Conservation (phyloP, 768 basidiomycete genomes). For the Lactarius vividus region DNA sequence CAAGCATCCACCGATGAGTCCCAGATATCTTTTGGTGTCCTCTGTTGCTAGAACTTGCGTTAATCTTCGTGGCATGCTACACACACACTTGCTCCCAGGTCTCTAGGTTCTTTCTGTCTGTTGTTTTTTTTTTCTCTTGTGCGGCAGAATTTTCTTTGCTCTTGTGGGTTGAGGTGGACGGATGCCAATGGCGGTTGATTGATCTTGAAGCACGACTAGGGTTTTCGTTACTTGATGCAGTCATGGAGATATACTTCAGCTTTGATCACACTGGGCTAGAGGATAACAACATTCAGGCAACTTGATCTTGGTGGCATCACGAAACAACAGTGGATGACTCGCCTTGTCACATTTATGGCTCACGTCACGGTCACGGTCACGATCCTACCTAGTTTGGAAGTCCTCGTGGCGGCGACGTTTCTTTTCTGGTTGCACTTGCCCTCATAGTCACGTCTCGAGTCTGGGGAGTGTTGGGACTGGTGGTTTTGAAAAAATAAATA, state of each 20-base stretch:
- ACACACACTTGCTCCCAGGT: neutral
- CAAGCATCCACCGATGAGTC: neutral
- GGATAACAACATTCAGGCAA: conserved; percentile 9
- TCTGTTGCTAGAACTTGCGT: neutral
- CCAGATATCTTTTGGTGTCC: neutral
- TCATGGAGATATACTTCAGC: conserved; percentile 6
- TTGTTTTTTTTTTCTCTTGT: neutral
- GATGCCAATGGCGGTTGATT: neutral
- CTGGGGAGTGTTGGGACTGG: neutral
- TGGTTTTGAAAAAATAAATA: neutral
- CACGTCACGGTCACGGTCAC: neutral
- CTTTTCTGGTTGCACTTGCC: neutral
- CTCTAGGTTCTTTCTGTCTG: neutral
- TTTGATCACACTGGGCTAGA: conserved; percentile 19
- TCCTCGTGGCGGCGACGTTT: neutral
- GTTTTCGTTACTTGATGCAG: conserved; percentile 12
- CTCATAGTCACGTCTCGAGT: neutral
- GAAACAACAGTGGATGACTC: conserved; percentile 12
- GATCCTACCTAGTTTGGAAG: neutral
- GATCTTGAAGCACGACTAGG: conserved; percentile 12
- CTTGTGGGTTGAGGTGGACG: neutral
- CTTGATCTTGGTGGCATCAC: conserved; percentile 3
- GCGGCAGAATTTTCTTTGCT: neutral
- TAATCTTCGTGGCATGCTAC: neutral
- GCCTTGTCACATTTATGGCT: neutral